Evolutionary conservation across 768 basidiomycete genomes (phyloP), one percentile per base, ranked within the genome.

Genomic region (Mycena haematopus): DNA sequence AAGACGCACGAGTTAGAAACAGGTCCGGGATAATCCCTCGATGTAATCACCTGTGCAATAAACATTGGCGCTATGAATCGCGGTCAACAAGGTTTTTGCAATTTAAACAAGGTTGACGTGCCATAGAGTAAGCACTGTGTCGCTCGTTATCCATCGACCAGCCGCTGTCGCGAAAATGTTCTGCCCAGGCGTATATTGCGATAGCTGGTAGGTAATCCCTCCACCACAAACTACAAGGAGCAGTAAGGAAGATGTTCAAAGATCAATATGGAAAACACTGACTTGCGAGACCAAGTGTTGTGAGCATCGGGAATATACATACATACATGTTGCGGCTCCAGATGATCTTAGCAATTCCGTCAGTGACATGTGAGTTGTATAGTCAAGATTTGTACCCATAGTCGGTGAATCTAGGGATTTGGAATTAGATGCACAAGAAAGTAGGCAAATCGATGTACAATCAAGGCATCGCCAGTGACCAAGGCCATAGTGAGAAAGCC

Each of bases 391-490:
- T 36, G 36, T 36, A 36, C 36, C 80, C 15, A 83, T 67, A 36
- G 72, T 72, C 82, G 80, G 79, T 27, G 82, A 69, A 65, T 79
- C 80, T 74, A 79, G 55, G 31, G 19, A 15, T 22, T 42, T n/a
- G 14, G 44, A 22, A 45, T 1, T 24, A 9, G 44, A 24, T 13
- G 8, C 6, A 38, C 15, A 5, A 9, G 6, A 31, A 42, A 11
- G 11, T 45, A 19, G 15, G n/a, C 3, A 9, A n/a, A 15, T 6
- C 29, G 44, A 45, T 21, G 21, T 45, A 63, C 68, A 27, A 69
- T 61, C 38, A 70, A 59, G 2, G 49, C 42, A 57, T 68, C 69
- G 5, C 58, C 58, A n/a, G 63, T 54, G 31, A 66, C 38, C 15
- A 54, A 22, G 9, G 58, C 19, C 14, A 51, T 38, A 9, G 38